Conservation (phyloP, 768 basidiomycete genomes). For the Naganishia vaughanmartiniae region DNA sequence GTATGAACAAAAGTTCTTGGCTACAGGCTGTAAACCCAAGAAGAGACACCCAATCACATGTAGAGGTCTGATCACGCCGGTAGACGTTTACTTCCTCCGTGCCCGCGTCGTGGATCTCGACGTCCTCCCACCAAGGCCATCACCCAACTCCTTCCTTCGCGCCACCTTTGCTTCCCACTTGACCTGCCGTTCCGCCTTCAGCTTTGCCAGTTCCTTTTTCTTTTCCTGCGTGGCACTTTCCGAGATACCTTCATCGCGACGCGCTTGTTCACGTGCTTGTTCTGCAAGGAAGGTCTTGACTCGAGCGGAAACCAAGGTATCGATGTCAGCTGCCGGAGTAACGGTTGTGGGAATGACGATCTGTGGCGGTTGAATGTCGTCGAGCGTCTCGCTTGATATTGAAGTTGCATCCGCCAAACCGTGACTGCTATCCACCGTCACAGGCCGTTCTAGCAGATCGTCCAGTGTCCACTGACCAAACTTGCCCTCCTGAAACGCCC, state of each 20-base stretch:
- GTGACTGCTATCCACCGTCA: not conserved
- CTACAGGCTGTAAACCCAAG: not conserved
- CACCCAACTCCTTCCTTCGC: not conserved
- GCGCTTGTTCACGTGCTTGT: constrained; percentile 12
- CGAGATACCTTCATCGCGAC: constrained; percentile 23
- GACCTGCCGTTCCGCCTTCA: constrained; percentile 22
- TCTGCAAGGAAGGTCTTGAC: constrained; percentile 17
- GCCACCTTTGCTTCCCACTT: constrained; percentile 29
- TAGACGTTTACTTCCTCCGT: not conserved
- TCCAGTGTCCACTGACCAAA: constrained; percentile 51
- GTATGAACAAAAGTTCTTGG: no score
- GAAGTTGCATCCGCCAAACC: not conserved
- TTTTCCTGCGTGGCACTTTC: constrained; percentile 30
- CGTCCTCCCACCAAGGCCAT: no score
- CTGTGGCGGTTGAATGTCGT: not conserved
- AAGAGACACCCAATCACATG: not conserved
- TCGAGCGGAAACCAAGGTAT: not conserved
- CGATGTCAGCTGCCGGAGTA: constrained; percentile 12
- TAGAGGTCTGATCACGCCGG: not conserved
- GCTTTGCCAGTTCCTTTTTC: constrained; percentile 20
- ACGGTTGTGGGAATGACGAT: not conserved
- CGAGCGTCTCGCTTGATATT: not conserved
- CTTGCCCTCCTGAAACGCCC: constrained; percentile 71
- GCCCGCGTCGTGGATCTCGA: not conserved
- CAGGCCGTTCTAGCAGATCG: constrained; percentile 36